These are phyloP conservation scores for Perilla frutescens DNA, from an alignment of 257 asterid species.

Conservation along the genomic window DNA sequence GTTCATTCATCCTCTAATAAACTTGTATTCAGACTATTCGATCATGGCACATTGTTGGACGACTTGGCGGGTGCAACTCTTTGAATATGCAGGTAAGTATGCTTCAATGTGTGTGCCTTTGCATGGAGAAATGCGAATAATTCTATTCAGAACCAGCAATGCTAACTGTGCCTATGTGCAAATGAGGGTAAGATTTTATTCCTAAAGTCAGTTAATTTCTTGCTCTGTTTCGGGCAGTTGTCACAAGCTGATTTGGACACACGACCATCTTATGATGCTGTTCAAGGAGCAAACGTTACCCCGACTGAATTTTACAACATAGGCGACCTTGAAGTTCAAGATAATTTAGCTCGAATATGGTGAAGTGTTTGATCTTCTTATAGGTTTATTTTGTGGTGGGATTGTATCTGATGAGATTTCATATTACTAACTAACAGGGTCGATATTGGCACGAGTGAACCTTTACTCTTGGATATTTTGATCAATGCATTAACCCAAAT, in stretches of 20 bases:
- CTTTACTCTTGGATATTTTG: slow-evolving; percentile 79
- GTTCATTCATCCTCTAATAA: slow-evolving; percentile 30
- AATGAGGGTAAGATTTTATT: not conserved
- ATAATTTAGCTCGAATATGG: slow-evolving; percentile 91
- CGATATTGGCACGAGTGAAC: slow-evolving; percentile 87
- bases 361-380: slow-evolving; percentile 32
- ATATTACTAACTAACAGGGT: slow-evolving; percentile 71
- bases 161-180: too few species aligned
- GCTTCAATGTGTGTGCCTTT: slow-evolving; percentile 15
- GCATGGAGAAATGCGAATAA: not conserved
- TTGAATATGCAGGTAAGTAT: slow-evolving; percentile 89
- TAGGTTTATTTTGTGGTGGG: not conserved
- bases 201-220: slow-evolving; percentile 8
- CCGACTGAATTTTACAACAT: slow-evolving; percentile 91
- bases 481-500: slow-evolving; percentile 87
- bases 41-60: slow-evolving; percentile 95
- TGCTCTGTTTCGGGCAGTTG: slow-evolving; percentile 52
- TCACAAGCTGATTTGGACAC: slow-evolving; percentile 79
- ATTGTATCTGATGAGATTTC: slow-evolving; percentile 26
- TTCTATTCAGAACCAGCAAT: not conserved
- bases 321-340: slow-evolving; percentile 95
- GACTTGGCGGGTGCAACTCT: slow-evolving; percentile 97
- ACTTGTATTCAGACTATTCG: slow-evolving; percentile 68
- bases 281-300: slow-evolving; percentile 82
- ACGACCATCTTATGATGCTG: slow-evolving; percentile 82